These are phyloP conservation scores for Aureobasidium sp. DNA, from an alignment of 2,329 filamentous ascomycete species.

Conservation along the genomic window DNA sequence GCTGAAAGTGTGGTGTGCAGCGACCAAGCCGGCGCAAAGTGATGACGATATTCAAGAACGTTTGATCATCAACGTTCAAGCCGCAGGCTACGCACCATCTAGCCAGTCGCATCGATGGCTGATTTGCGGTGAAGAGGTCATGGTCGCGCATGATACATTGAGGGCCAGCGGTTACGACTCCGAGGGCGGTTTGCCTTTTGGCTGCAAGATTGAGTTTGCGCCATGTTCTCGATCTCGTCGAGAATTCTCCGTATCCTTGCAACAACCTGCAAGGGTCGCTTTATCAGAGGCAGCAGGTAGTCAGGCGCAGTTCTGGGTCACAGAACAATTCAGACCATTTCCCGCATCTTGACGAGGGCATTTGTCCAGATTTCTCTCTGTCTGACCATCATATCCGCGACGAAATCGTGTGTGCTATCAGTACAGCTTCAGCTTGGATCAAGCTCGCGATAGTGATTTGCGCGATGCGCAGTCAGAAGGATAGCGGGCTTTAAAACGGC, in stretches of 20 bases:
- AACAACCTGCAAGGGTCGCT: not conserved
- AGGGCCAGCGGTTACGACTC: not conserved
- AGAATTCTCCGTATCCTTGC: conserved; percentile 5
- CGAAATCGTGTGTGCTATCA: not conserved
- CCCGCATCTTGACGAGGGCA: not conserved
- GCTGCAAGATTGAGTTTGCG: conserved; percentile 14
- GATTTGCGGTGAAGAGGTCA: not conserved
- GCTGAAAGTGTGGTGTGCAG: not conserved
- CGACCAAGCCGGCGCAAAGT: not conserved
- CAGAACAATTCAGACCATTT: not conserved
- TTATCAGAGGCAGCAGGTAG: not conserved
- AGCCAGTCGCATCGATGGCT: not conserved
- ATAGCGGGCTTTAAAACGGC: conserved; percentile 2
- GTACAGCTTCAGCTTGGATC: not conserved
- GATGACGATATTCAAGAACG: not conserved
- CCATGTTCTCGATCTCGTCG: not conserved
- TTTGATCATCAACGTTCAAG: not conserved
- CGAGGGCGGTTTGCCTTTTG: not conserved
- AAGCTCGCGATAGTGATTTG: not conserved
- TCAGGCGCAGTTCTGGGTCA: not conserved
- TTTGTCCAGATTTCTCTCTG: not conserved
- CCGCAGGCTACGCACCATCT: not conserved
- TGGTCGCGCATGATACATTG: not conserved
- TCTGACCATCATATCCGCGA: not conserved
- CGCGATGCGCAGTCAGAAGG: not conserved